Conservation (phyloP, 192 early-diverging fungal species). For the Backusella australiensis region DNA sequence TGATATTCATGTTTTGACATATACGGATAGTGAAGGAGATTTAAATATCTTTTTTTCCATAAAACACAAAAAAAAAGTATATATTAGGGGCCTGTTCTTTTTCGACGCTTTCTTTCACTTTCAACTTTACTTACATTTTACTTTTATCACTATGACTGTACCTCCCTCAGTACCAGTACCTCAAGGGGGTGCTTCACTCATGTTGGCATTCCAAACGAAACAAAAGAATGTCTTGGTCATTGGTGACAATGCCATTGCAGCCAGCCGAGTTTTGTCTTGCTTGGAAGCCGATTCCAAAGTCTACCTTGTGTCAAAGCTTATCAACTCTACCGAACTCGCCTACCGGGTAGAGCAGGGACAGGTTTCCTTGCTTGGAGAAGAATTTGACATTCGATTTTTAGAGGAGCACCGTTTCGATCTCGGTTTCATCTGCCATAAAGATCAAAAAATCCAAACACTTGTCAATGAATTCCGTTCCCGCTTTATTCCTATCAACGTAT, state of each 20-base stretch:
- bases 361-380: conserved; percentile 37
- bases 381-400: conserved; percentile 34
- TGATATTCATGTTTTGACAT: not conserved
- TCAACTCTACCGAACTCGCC: conserved; percentile 40
- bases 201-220: conserved; percentile 57
- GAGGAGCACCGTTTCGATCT: conserved; percentile 19
- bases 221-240: conserved; percentile 63
- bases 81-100: not conserved
- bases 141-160: not conserved
- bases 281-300: conserved; percentile 70
- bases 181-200: conserved; percentile 46
- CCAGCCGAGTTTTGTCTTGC: conserved; percentile 64
- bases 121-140: not conserved
- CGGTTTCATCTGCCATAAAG: conserved; percentile 45
- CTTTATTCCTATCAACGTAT: conserved; percentile 74
- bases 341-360: conserved; percentile 43
- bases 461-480: conserved; percentile 30
- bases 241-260: conserved; percentile 62
- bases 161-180: conserved; percentile 19
- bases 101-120: not conserved
- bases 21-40: conserved; percentile 3
- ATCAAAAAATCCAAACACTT: conserved; percentile 30
- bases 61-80: conserved; percentile 49
- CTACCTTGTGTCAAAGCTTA: conserved; percentile 43
- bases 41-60: not conserved